Evolutionary conservation across 306 rosid genomes (phyloP).

Genomic region (Rosa multiflora): DNA sequence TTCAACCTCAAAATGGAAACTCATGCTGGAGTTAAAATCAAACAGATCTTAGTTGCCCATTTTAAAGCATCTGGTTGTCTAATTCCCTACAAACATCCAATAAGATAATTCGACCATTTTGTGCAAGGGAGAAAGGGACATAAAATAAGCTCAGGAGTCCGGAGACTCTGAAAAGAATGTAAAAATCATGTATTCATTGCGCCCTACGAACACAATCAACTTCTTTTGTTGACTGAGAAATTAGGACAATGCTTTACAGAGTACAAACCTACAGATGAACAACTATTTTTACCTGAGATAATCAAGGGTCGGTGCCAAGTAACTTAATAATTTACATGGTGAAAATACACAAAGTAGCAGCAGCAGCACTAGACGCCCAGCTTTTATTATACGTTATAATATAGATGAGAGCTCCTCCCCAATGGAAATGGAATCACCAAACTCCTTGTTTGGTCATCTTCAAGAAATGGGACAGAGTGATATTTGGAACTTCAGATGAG

Average conservation of each 20-base stretch:
- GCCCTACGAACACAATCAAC: slow-evolving; percentile 20
- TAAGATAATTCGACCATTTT: neutral
- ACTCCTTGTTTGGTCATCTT: slow-evolving; percentile 84
- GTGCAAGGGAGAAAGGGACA: neutral
- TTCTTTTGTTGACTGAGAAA: slow-evolving; percentile 10
- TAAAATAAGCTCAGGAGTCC: too few species aligned
- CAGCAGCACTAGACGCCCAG: slow-evolving; percentile 7
- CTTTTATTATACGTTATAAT: slow-evolving; percentile 28
- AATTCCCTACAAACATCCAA: too few species aligned
- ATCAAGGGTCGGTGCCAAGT: slow-evolving; percentile 7
- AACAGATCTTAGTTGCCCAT: too few species aligned
- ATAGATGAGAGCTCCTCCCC: slow-evolving; percentile 17
- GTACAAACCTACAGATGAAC: slow-evolving; percentile 10
- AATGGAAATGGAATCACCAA: slow-evolving; percentile 49
- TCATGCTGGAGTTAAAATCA: neutral
- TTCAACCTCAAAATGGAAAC: neutral
- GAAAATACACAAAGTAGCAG: neutral
- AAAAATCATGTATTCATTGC: neutral
- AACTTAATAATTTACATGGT: slow-evolving; percentile 26
- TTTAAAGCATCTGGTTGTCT: too few species aligned
- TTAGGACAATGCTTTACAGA: neutral
- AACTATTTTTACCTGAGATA: slow-evolving; percentile 30
- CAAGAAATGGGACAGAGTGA: slow-evolving; percentile 67
- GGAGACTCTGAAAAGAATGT: neutral
- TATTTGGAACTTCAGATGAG: slow-evolving; percentile 50